These are phyloP conservation scores for Spergularia marina DNA, from an alignment of 148 eudicot species.

Conservation along the genomic window DNA sequence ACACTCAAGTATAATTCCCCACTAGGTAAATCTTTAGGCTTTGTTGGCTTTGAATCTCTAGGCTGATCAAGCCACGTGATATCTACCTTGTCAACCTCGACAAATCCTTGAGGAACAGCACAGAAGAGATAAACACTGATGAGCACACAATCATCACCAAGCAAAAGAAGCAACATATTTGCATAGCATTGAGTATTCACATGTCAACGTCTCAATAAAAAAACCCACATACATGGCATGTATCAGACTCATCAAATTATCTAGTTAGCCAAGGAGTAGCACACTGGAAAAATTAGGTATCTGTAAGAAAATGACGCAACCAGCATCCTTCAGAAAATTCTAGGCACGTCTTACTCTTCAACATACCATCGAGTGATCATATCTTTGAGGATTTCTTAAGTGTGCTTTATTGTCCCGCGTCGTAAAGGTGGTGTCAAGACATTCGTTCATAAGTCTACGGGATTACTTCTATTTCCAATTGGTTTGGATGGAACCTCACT, in stretches of 20 bases:
- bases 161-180: background rate
- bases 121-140: slow-evolving; percentile 1
- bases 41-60: slow-evolving; percentile 29
- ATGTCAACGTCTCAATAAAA: background rate
- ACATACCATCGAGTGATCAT: background rate
- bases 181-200: background rate
- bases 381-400: too few species aligned
- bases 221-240: background rate
- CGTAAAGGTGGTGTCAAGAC: too few species aligned
- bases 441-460: too few species aligned
- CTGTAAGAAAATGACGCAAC: background rate
- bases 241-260: background rate
- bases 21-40: slow-evolving; percentile 8
- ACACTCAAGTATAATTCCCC: slow-evolving; percentile 70
- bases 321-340: background rate
- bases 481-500: too few species aligned
- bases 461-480: too few species aligned
- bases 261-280: background rate
- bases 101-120: slow-evolving; percentile 45
- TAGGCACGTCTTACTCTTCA: background rate
- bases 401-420: too few species aligned
- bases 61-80: slow-evolving; percentile 71
- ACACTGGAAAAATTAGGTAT: slow-evolving; percentile 9
- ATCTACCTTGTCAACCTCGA: slow-evolving; percentile 74
- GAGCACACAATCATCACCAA: slow-evolving; percentile 6